A percentile compares a stretch with the other conserved stretches of the same genome.
Evolutionary conservation across 2,329 filamentous ascomycete species (phyloP).

Genomic region (Fusarium irregulare): DNA sequence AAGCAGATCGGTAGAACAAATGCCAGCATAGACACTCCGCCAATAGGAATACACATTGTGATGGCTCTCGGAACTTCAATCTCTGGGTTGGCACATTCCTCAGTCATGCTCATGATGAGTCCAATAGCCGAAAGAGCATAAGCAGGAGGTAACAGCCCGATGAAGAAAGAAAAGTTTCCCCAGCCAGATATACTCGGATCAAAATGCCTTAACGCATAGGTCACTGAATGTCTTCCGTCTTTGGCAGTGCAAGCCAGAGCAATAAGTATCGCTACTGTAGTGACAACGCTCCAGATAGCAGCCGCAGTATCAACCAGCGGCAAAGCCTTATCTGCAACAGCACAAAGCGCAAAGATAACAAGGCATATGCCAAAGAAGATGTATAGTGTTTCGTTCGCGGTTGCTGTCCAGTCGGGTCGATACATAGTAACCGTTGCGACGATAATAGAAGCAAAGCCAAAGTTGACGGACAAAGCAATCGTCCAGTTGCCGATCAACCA

Average conservation of each 20-base stretch:
- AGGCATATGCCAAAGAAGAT: constrained; percentile 3
- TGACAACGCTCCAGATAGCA: constrained; percentile 6
- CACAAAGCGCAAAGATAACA: not conserved
- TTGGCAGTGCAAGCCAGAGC: not conserved
- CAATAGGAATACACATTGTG: not conserved
- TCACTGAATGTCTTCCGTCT: not conserved
- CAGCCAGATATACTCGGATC: not conserved
- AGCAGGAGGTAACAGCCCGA: not conserved
- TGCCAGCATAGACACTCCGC: not conserved
- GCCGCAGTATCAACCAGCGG: not conserved
- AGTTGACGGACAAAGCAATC: not conserved
- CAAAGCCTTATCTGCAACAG: not conserved
- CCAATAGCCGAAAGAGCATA: not conserved
- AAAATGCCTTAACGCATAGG: not conserved
- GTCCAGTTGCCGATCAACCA: constrained; percentile 7
- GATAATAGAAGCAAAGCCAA: constrained; percentile 1
- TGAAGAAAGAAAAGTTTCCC: not conserved
- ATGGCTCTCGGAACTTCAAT: not conserved
- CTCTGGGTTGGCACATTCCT: constrained; percentile 1
- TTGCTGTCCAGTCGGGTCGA: not conserved
- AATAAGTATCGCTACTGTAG: not conserved
- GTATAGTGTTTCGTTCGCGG: not conserved
- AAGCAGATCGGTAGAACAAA: not conserved
- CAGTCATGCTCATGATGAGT: not conserved
- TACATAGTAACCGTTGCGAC: not conserved